Evolutionary conservation across 169 alveolate species (phyloP).

Genomic region (Babesia bovis): DNA sequence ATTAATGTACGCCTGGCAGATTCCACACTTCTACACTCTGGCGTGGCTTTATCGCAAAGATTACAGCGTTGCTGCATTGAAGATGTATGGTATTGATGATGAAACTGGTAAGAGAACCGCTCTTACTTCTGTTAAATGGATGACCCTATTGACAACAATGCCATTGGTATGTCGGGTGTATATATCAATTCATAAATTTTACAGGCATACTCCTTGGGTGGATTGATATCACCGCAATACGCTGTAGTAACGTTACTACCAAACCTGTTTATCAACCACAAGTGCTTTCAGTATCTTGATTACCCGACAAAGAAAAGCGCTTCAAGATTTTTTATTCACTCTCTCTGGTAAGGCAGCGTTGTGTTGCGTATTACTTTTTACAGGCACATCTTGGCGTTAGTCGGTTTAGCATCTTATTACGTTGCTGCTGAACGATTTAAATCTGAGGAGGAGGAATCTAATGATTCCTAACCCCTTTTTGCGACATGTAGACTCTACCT

Average conservation of each 20-base stretch:
- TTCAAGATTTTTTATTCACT: conserved; percentile 49
- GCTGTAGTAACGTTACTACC: conserved; percentile 67
- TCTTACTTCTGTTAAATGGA: conserved; percentile 64
- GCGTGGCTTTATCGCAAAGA: conserved; percentile 79
- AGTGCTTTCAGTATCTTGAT: conserved; percentile 60
- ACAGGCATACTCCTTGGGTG: conserved; percentile 40
- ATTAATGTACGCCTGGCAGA: conserved; percentile 76
- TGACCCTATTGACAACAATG: conserved; percentile 37
- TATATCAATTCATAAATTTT: too few species aligned
- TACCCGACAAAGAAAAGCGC: conserved; percentile 64
- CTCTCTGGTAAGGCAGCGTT: conserved; percentile 50
- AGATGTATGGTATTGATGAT: conserved; percentile 75
- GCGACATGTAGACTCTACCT: background rate
- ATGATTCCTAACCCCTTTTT: too few species aligned
- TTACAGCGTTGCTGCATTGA: conserved; percentile 70
- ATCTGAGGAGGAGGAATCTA: background rate
- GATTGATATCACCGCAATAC: conserved; percentile 55
- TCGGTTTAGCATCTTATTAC: conserved; percentile 71
- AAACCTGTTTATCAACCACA: conserved; percentile 63
- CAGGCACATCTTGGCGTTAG: conserved; percentile 73
- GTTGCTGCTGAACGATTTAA: conserved; percentile 15
- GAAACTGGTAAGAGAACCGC: conserved; percentile 76
- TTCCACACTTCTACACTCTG: conserved; percentile 79
- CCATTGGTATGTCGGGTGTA: conserved; percentile 40
- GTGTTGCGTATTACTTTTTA: conserved; percentile 17